These are phyloP conservation scores for Cercospora sp. DNA, from an alignment of 2,329 filamentous ascomycete genomes.

Conservation along the genomic window DNA sequence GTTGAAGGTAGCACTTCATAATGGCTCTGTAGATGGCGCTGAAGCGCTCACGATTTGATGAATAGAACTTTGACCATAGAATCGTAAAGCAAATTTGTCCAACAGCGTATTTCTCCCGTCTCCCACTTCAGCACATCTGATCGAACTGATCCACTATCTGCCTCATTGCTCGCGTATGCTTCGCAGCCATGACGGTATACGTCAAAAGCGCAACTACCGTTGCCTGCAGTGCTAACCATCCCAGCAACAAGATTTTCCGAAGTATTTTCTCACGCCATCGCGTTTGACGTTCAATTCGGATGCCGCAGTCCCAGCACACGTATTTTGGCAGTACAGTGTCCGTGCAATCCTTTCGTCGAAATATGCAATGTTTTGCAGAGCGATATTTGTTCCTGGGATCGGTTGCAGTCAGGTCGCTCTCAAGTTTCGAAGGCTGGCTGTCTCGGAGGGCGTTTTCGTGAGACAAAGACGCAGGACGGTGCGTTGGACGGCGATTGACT, in stretches of 20 bases:
- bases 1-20: constrained; percentile 38
- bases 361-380: not conserved
- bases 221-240: constrained; percentile 6
- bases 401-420: too few species aligned
- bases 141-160: constrained; percentile 6
- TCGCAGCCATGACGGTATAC: constrained; percentile 8
- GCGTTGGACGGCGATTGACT: not conserved
- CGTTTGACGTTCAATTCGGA: not conserved
- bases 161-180: constrained; percentile 6
- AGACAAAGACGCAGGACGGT: not conserved
- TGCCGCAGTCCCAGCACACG: not conserved
- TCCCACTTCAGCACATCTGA: not conserved
- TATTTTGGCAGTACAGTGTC: not conserved
- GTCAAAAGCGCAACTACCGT: not conserved
- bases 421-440: not conserved
- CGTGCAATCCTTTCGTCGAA: not conserved
- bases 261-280: not conserved
- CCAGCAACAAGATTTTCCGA: not conserved
- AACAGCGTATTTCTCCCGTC: not conserved
- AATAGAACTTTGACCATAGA: not conserved
- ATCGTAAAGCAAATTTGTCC: not conserved
- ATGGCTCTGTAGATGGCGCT: not conserved
- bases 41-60: not conserved
- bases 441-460: not conserved
- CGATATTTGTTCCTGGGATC: too few species aligned